phyloP scores from a whole-genome alignment of 768 basidiomycete species.

The Rhizopogon salebrosus region DNA sequence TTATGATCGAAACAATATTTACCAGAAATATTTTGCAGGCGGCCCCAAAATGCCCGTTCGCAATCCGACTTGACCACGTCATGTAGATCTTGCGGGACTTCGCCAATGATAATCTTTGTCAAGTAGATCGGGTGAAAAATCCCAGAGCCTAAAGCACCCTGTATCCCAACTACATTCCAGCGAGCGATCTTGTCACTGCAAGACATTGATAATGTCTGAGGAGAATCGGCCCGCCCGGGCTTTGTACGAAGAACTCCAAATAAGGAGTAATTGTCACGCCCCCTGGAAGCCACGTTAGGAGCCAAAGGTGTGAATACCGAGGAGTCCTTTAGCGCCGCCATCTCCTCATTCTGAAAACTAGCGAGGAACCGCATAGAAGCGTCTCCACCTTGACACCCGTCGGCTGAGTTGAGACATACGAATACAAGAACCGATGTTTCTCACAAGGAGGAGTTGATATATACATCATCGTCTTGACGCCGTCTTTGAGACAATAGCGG shows the following conservation, averaged over 20 bases:
- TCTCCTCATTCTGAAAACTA: conserved; percentile 62
- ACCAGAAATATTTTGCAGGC: conserved; percentile 46
- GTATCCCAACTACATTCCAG: conserved; percentile 82
- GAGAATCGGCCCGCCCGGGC: conserved; percentile 88
- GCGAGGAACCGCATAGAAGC: conserved; percentile 82
- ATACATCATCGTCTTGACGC: conserved; percentile 60
- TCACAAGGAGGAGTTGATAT: conserved; percentile 65
- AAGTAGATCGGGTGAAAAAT: conserved; percentile 63
- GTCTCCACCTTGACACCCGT: conserved; percentile 71
- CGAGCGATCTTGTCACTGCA: conserved; percentile 93
- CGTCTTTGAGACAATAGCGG: conserved; percentile 41
- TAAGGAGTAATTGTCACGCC: conserved; percentile 73
- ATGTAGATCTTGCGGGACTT: conserved; percentile 42
- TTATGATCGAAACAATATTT: not conserved
- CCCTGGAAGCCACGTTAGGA: conserved; percentile 49
- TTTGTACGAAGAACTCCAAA: conserved; percentile 85
- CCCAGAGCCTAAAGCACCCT: conserved; percentile 68
- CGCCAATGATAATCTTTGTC: conserved; percentile 63
- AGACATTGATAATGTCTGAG: conserved; percentile 79
- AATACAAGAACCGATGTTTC: conserved; percentile 39
- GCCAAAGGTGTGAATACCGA: conserved; percentile 29
- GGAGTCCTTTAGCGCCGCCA: conserved; percentile 65
- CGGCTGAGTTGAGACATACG: conserved; percentile 23
- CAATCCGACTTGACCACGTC: conserved; percentile 53
- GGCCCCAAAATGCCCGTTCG: conserved; percentile 56